Base-by-base conservation (phyloP, 2,329 filamentous ascomycete species). In the Scytalidium sp. region DNA sequence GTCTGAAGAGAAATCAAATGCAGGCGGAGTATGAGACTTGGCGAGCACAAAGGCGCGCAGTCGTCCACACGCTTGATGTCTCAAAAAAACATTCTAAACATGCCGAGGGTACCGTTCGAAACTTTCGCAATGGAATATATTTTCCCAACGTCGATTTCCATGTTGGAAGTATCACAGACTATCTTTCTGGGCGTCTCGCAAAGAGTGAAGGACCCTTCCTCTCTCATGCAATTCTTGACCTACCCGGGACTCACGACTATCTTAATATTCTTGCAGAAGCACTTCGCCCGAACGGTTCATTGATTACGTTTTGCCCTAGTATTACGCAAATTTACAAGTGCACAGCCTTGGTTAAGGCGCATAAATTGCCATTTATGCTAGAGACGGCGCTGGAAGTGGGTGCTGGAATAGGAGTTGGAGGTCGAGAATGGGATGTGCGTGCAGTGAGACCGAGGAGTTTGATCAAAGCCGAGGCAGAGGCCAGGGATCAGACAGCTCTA, bases 311-410 rank as follows among this genome's bases (percentile, higher is more conserved):
- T 69, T 84, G 83, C 56, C 89, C 89, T 0, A 89, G 83, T 58
- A 83, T 94, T 51, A 91, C 88, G 9, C 89, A 93, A 65, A 86
- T 93, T 49, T 82, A 78, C 39, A 77, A 83, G 4, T 87, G 85
- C 51, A 71, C 85, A 22, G 69, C 77, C 42, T 65, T 72, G 36
- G 77, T 83, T 25, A 76, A 76, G 50, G 68, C 75, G 22, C 70
- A 79, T 11, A 68, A 66, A 2, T 69, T 89, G 47, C 80, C 81
- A 15, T 47, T 79, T 19, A 65, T 75, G 21, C 67, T 84, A 8
- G 83, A 87, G 36, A 76, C 73, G 41, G 79, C 83, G 1, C 60
- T 87, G 15, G 84, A 88, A 64, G 68, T 87, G 54, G 73, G 74
- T 3, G 70, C 73, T n/a, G 76, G 73, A 27, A 63, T 69, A 22